Evolutionary conservation across 176 grass and related monocot species (phyloP).

Genomic region (Puya raimondii): DNA sequence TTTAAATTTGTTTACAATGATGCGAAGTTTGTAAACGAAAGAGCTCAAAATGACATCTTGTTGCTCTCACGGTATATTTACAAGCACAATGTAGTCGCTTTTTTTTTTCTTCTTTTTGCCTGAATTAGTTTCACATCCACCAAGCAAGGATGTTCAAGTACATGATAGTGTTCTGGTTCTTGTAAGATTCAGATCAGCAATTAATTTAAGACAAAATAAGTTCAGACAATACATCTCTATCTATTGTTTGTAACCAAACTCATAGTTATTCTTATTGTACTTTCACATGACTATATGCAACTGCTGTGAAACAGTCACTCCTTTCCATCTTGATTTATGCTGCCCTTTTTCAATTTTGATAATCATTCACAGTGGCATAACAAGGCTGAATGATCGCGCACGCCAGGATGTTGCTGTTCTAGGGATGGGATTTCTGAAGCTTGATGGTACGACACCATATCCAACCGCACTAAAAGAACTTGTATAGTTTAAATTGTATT

Average conservation of each 20-base stretch:
- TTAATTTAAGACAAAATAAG: background rate
- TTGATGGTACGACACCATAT: constrained; percentile 53
- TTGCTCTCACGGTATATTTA: constrained; percentile 72
- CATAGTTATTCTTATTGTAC: no score
- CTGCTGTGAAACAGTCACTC: background rate
- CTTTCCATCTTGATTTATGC: constrained; percentile 10
- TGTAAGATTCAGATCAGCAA: background rate
- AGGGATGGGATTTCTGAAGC: constrained; percentile 73
- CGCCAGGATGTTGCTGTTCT: constrained; percentile 84
- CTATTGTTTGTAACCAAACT: no score
- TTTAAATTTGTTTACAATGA: constrained; percentile 87
- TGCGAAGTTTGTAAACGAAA: constrained; percentile 98
- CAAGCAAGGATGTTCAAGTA: background rate
- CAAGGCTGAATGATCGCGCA: constrained; percentile 81
- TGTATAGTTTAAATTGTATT: background rate
- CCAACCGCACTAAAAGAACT: no score
- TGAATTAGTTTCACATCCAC: background rate
- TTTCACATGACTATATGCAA: no score
- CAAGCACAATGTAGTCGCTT: background rate
- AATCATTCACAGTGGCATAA: constrained; percentile 54
- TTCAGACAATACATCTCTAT: no score
- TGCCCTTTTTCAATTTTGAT: constrained; percentile 11
- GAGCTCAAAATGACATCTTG: constrained; percentile 79
- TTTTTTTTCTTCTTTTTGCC: background rate
- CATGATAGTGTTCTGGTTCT: background rate